These are phyloP conservation scores for Cystobasidium tubakii DNA, from an alignment of 768 basidiomycete species.

Conservation along the genomic window DNA sequence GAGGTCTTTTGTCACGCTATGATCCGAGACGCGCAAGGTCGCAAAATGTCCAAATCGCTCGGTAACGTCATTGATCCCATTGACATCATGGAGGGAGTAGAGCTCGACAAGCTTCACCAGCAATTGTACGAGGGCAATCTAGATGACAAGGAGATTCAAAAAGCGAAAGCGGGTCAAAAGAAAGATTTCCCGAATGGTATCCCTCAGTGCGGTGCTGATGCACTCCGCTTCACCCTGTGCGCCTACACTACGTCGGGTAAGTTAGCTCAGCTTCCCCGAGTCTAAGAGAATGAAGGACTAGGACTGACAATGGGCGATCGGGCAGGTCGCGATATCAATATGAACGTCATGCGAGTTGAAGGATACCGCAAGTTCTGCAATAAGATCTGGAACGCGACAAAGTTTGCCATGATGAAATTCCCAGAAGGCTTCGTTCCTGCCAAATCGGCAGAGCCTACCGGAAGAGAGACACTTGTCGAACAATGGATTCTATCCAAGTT, in stretches of 20 bases:
- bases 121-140: constrained; percentile 86
- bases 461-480: constrained; percentile 85
- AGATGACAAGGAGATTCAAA: constrained; percentile 82
- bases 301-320: neutral
- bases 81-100: constrained; percentile 81
- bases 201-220: constrained; percentile 96
- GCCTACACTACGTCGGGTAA: constrained; percentile 85
- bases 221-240: constrained; percentile 86
- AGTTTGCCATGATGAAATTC: constrained; percentile 97
- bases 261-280: constrained; percentile 22
- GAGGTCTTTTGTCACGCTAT: constrained; percentile 97
- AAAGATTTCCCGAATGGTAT: constrained; percentile 99
- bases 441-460: constrained; percentile 68
- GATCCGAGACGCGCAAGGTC: constrained; percentile 96
- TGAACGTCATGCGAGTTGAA: constrained; percentile 91
- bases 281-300: neutral
- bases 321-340: constrained; percentile 87
- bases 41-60: constrained; percentile 97
- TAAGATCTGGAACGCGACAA: constrained; percentile 98
- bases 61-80: constrained; percentile 97
- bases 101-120: constrained; percentile 71
- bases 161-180: constrained; percentile 92
- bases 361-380: constrained; percentile 99
- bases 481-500: constrained; percentile 93
- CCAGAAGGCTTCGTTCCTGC: constrained; percentile 75